Conservation (phyloP, 805 yeast species). For the Saccharomycopsis babjevae region DNA sequence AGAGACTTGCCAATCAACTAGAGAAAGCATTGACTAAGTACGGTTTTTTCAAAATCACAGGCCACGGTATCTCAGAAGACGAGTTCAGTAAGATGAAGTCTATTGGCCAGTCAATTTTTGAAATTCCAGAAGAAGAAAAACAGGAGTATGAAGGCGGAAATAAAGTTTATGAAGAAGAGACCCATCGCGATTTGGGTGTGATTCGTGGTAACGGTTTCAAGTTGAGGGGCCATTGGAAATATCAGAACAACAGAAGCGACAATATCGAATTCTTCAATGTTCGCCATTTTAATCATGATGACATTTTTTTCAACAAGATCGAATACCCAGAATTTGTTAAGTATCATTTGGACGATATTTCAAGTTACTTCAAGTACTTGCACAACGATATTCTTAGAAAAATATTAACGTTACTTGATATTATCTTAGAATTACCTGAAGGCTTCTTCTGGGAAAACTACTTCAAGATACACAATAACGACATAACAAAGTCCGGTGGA, state of each 20-base stretch:
- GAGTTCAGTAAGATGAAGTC: constrained; percentile 29
- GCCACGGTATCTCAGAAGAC: constrained; percentile 31
- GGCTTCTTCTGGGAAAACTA: constrained; percentile 31
- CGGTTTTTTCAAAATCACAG: constrained; percentile 35
- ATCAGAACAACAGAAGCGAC: constrained; percentile 34
- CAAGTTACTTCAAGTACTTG: constrained; percentile 30
- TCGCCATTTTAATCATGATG: constrained; percentile 30
- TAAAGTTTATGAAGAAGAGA: constrained; percentile 24
- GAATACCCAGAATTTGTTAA: constrained; percentile 33
- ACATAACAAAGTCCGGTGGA: constrained; percentile 29
- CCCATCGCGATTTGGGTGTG: constrained; percentile 29
- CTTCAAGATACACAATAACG: constrained; percentile 27
- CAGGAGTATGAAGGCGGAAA: constrained; percentile 33
- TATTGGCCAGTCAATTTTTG: constrained; percentile 33
- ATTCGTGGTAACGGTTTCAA: constrained; percentile 40
- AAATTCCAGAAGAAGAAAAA: constrained; percentile 30
- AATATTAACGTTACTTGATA: constrained; percentile 32
- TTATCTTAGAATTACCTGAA: constrained; percentile 37
- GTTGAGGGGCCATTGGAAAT: constrained; percentile 39
- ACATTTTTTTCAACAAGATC: constrained; percentile 21
- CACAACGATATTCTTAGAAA: constrained; percentile 31
- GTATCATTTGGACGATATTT: constrained; percentile 31
- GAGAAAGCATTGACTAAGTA: constrained; percentile 32
- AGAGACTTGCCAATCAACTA: constrained; percentile 28
- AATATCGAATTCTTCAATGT: constrained; percentile 36